Evolutionary conservation across 768 basidiomycete genomes (phyloP).

Genomic region (Tricholoma bakamatsutake): DNA sequence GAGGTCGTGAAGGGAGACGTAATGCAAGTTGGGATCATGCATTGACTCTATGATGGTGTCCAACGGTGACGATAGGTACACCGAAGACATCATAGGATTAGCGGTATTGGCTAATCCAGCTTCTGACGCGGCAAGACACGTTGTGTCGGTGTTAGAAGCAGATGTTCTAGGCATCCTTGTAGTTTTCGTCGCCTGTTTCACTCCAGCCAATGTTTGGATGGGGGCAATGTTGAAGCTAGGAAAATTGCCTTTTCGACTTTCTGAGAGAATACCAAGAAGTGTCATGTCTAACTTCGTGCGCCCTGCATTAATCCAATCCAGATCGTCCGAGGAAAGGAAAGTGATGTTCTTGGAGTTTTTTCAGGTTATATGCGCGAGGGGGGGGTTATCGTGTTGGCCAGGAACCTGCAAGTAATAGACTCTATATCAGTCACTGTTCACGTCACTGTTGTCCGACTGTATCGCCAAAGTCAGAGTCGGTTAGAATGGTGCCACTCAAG

Average conservation of each 20-base stretch:
- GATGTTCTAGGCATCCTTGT: not conserved
- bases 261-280: not conserved
- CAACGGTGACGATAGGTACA: slow-evolving; percentile 37
- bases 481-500: too few species aligned
- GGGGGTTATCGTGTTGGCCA: not conserved
- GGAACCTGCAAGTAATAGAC: not conserved
- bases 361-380: not conserved
- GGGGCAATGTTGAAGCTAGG: not conserved
- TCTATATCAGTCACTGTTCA: not conserved
- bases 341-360: not conserved
- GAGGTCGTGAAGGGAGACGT: slow-evolving; percentile 47
- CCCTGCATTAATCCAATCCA: not conserved
- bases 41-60: slow-evolving; percentile 42
- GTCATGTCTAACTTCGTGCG: not conserved
- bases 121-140: not conserved
- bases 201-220: not conserved
- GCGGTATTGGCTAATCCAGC: not conserved
- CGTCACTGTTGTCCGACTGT: not conserved
- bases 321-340: not conserved
- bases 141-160: not conserved
- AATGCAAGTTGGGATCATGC: slow-evolving; percentile 26
- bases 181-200: not conserved
- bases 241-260: slow-evolving; percentile 2
- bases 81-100: slow-evolving; percentile 11
- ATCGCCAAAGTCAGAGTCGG: not conserved